phyloP scores from a whole-genome alignment of 192 early-diverging fungal genomes.

The Umbelopsis isabellina region DNA sequence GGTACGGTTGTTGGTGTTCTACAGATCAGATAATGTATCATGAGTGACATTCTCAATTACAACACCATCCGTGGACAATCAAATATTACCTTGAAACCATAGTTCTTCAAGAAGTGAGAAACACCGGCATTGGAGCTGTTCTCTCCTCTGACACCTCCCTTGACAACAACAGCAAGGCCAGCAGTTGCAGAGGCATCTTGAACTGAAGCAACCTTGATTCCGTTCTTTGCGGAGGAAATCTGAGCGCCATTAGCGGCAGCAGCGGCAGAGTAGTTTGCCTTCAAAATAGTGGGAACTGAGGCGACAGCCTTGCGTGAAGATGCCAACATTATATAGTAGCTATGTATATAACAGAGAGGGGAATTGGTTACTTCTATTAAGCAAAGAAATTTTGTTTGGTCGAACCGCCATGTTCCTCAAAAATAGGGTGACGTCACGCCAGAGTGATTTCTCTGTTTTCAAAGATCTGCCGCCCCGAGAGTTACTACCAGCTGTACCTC shows the following conservation, averaged over 20 bases:
- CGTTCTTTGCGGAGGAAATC: conserved; percentile 56
- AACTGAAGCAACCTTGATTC: conserved; percentile 67
- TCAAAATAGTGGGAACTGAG: conserved; percentile 46
- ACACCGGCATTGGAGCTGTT: conserved; percentile 72
- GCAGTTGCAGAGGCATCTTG: conserved; percentile 74
- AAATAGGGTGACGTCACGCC: conserved; percentile 1
- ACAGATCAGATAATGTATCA: neutral
- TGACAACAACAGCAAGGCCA: conserved; percentile 83
- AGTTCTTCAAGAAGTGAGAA: conserved; percentile 90
- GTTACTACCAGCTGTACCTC: too few species aligned
- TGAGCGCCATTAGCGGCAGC: conserved; percentile 34
- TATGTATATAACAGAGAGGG: conserved; percentile 20
- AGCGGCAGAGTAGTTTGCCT: conserved; percentile 56
- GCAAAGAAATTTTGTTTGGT: conserved; percentile 12
- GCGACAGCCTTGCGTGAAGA: conserved; percentile 56
- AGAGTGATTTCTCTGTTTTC: neutral
- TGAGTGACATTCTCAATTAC: conserved; percentile 5
- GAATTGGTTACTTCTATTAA: conserved; percentile 17
- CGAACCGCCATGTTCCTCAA: neutral
- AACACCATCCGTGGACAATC: neutral
- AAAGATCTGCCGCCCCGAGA: too few species aligned
- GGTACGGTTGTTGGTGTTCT: conserved; percentile 83
- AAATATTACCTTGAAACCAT: conserved; percentile 77
- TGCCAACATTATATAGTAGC: conserved; percentile 41
- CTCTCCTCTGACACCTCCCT: conserved; percentile 88